Evolutionary conservation across 140 eudicot species (phyloP).

Genomic region (Flaveria floridana): DNA sequence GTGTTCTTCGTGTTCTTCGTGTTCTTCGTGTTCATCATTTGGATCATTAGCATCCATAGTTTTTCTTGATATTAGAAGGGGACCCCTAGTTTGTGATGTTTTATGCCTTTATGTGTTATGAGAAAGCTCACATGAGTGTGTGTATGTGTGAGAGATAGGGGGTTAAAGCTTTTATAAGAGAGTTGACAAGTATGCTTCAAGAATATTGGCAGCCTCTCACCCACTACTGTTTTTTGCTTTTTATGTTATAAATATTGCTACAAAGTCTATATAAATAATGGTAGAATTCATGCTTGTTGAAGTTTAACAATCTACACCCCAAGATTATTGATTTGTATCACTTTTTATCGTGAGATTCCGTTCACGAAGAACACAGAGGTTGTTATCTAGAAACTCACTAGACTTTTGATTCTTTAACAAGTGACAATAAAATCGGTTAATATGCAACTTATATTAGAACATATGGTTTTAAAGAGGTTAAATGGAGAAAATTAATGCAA

Average conservation of each 20-base stretch:
- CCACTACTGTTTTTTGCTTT: constrained; percentile 20
- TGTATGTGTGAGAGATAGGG: neutral
- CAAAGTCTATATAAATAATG: no score
- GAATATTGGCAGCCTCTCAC: constrained; percentile 30
- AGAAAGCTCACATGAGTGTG: constrained; percentile 27
- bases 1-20: constrained; percentile 14
- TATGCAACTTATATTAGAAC: no score
- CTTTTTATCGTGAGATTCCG: no score
- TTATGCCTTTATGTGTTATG: constrained; percentile 34
- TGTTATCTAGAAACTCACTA: neutral
- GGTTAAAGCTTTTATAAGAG: neutral
- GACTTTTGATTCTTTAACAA: neutral
- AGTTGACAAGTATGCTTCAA: constrained; percentile 47
- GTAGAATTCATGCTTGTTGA: no score
- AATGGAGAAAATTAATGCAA: no score
- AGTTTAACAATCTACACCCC: neutral
- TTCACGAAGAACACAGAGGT: no score
- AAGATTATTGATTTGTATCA: neutral
- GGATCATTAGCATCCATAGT: constrained; percentile 34
- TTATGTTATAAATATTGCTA: no score
- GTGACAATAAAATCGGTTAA: neutral
- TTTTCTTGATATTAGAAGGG: constrained; percentile 25
- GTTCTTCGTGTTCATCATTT: constrained; percentile 7
- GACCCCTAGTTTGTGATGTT: constrained; percentile 34
- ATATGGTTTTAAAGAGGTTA: no score